Evolutionary conservation across 208 protist species (phyloP), one percentile per base, ranked within the genome.

Genomic region (Acanthamoeba healyi): DNA sequence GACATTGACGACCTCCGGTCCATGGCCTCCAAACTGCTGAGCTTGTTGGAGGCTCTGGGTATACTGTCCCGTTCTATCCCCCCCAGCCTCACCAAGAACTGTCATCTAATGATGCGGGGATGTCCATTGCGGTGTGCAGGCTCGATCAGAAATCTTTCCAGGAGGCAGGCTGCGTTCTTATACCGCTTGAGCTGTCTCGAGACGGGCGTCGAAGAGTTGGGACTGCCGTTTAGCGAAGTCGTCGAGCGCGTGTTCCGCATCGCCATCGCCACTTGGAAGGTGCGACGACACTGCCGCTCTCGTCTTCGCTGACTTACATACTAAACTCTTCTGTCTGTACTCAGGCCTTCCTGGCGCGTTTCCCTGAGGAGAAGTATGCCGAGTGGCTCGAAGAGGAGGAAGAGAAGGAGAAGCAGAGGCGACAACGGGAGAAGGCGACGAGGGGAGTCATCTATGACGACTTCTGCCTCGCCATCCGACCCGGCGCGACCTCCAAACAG

Each of bases 311-410:
- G 24, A 36, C 29, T 19, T 14, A 70, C 2, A 0, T 36, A 36
- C 0, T n/a, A 38, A 70, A 15, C 32, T 19, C 65, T 74, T 22
- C n/a, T 72, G 26, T n/a, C 2, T 36, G 29, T 74, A 0, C 24
- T 5, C 42, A 86, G 44, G 77, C 77, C 19, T 86, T 86, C 46
- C 22, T 86, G 77, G 38, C 77, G 24, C 77, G 77, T 2, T 86
- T 86, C 77, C 77, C 77, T 7, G 77, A 86, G 44, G 77, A 86
- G 77, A 44, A 86, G 77, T 86, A 86, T 24, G 46, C 77, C n/a
- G 12, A 7, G 46, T 86, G 77, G 77, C 77, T 86, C 46, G 44
- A 86, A 14, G 77, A 86, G 77, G 77, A 86, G n/a, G 42, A 61
- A 14, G 42, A 51, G 77, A 10, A 38, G 10, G 46, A 86, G 44